Evolutionary conservation across 768 basidiomycete species (phyloP).

Genomic region (Termitomyces eurrhizus): DNA sequence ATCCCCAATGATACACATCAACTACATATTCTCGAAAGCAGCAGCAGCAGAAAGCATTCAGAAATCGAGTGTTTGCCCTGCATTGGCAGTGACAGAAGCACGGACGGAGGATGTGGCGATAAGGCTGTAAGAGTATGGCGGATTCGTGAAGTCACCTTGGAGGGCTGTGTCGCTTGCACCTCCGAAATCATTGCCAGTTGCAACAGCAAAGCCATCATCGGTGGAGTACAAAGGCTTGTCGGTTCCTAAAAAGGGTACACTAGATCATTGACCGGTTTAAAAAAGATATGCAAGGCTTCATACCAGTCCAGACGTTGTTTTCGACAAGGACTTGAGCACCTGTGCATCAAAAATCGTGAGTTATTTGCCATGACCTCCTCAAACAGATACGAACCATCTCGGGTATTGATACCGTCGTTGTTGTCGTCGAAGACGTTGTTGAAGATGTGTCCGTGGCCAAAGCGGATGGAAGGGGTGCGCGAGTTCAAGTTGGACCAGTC

Average conservation of each 20-base stretch:
- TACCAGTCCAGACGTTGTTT: constrained; percentile 42
- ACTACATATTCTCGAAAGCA: not conserved
- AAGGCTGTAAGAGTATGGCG: constrained; percentile 32
- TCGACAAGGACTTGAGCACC: constrained; percentile 44
- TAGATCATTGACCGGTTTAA: not conserved
- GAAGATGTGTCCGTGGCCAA: constrained; percentile 43
- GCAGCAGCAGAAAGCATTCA: constrained; percentile 9
- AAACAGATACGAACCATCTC: constrained; percentile 26
- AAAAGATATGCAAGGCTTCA: not conserved
- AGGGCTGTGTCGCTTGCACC: constrained; percentile 29
- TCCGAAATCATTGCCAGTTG: constrained; percentile 33
- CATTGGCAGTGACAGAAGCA: constrained; percentile 23
- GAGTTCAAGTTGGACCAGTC: constrained; percentile 39
- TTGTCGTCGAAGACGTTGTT: constrained; percentile 42
- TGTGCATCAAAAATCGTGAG: constrained; percentile 6
- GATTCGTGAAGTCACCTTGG: constrained; percentile 27
- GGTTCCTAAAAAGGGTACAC: constrained; percentile 17
- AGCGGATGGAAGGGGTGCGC: constrained; percentile 43
- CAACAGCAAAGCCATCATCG: constrained; percentile 37
- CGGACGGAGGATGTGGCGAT: constrained; percentile 23
- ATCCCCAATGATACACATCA: not conserved
- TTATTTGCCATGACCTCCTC: not conserved
- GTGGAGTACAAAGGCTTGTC: constrained; percentile 38
- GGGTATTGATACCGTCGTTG: constrained; percentile 41
- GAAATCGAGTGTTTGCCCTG: constrained; percentile 29